These are phyloP conservation scores for Fraxinus anomala DNA, from an alignment of 257 asterid genomes.

Conservation along the genomic window DNA sequence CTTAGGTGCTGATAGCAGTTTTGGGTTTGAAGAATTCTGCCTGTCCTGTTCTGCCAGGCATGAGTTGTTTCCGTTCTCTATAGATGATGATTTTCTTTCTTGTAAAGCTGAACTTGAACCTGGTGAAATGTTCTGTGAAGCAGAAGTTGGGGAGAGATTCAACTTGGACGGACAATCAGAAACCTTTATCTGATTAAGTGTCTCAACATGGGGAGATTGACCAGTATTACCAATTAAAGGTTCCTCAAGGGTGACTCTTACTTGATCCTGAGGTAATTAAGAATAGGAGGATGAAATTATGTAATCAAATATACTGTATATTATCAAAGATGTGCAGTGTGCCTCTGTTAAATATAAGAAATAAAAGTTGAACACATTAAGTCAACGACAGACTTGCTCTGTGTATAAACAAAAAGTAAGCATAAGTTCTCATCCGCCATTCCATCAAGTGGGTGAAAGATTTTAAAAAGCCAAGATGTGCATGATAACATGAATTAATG, in stretches of 20 bases:
- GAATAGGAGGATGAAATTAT: conserved; percentile 19
- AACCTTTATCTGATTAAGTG: conserved; percentile 28
- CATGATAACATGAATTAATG: neutral
- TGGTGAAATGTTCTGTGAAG: conserved; percentile 47
- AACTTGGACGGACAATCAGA: conserved; percentile 41
- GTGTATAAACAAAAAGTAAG: neutral
- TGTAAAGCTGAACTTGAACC: conserved; percentile 40
- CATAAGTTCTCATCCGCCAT: conserved; percentile 21
- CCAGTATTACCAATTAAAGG: conserved; percentile 30
- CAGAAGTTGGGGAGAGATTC: conserved; percentile 49
- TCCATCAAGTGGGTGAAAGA: neutral
- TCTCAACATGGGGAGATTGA: conserved; percentile 33
- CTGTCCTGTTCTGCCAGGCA: conserved; percentile 36
- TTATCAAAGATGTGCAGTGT: conserved; percentile 14
- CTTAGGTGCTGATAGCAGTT: conserved; percentile 42
- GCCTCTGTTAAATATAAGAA: neutral
- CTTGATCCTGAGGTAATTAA: conserved; percentile 49
- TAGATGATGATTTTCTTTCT: conserved; percentile 33
- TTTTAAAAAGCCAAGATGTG: conserved; percentile 8
- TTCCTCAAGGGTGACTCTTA: conserved; percentile 27
- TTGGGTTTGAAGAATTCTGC: conserved; percentile 38
- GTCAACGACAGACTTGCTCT: neutral
- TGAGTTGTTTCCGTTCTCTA: conserved; percentile 38
- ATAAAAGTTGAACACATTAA: conserved; percentile 11
- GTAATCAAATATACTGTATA: neutral